Base-by-base conservation (phyloP, 768 basidiomycete genomes). In the Tricholoma hemisulphureum region DNA sequence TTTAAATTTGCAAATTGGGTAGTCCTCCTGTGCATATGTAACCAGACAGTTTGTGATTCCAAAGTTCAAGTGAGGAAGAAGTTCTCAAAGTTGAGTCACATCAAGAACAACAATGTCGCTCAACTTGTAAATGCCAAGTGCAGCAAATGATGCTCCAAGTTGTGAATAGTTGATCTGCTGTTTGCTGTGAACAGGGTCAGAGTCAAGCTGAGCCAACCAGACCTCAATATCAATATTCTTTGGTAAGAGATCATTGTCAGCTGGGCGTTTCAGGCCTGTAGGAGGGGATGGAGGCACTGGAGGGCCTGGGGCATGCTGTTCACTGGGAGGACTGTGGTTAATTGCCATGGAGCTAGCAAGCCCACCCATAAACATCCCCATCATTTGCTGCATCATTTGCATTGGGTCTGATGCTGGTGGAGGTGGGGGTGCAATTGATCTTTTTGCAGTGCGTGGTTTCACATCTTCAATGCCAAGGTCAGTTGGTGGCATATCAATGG, bases 381-480 rank as follows among this genome's bases (percentile, higher is more conserved):
- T 14, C 6, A 45, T 45, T 14, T 45, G 41, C 41, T 45, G 41
- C 26, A 53, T 41, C 52, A 53, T 53, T 28, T 53, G 52, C 52
- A 49, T 53, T 14, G 16, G 35, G 24, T 26, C 52, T 23, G 24
- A 16, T 6, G 23, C 41, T 23, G 5, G 48, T 23, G 5, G 48
- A 48, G 24, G 18, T 55, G 41, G 39, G 43, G 29, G n/a, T 26
- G 18, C 6, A 14, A 4, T 28, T 28, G 58, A 16, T 55, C 54
- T 48, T 54, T 43, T 32, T 55, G 43, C 35, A 34, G 46, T n/a
- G n/a, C 14, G 21, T 55, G 53, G 29, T 18, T 24, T 21, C 4
- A 41, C 31, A 51, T 50, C 34, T 31, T 52, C 18, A 21, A 59
- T 54, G 16, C 55, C 55, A 26, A 59, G 49, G 14, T 59, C 23